phyloP scores from a whole-genome alignment of 2,329 filamentous ascomycete genomes.

The Exutisphaerella laricina region DNA sequence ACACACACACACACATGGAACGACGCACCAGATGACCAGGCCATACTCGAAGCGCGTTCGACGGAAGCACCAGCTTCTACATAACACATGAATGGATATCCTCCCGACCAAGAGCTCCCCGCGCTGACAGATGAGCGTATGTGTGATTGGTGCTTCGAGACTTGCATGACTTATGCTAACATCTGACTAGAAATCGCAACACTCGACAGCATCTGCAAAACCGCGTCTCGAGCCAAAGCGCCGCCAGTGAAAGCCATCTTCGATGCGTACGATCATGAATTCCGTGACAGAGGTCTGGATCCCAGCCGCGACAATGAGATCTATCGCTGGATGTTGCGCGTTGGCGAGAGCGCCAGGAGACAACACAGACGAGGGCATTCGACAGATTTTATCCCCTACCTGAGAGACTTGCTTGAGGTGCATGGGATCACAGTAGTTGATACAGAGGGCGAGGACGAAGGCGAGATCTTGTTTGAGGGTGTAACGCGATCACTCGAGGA shows the following conservation, averaged over 20 bases:
- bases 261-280: slow-evolving; percentile 68
- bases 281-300: slow-evolving; percentile 64
- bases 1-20: slow-evolving; percentile 11
- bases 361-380: slow-evolving; percentile 14
- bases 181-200: slow-evolving; percentile 59
- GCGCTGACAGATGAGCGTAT: slow-evolving; percentile 40
- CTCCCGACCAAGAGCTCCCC: slow-evolving; percentile 33
- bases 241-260: slow-evolving; percentile 74
- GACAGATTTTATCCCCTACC: slow-evolving; percentile 23
- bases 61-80: slow-evolving; percentile 24
- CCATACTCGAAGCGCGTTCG: slow-evolving; percentile 33
- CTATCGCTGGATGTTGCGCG: slow-evolving; percentile 70
- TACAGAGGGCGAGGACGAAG: slow-evolving; percentile 17
- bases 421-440: slow-evolving; percentile 23
- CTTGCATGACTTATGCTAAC: too few species aligned
- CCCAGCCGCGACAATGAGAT: slow-evolving; percentile 70
- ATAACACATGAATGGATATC: slow-evolving; percentile 30
- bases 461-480: slow-evolving; percentile 34
- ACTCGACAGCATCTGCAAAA: slow-evolving; percentile 68
- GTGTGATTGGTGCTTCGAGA: too few species aligned
- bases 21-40: slow-evolving; percentile 30
- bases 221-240: slow-evolving; percentile 61
- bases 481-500: slow-evolving; percentile 12
- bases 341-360: slow-evolving; percentile 51
- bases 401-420: slow-evolving; percentile 27